Evolutionary conservation across 192 early-diverging fungal genomes (phyloP).

Genomic region (Podila epigama): DNA sequence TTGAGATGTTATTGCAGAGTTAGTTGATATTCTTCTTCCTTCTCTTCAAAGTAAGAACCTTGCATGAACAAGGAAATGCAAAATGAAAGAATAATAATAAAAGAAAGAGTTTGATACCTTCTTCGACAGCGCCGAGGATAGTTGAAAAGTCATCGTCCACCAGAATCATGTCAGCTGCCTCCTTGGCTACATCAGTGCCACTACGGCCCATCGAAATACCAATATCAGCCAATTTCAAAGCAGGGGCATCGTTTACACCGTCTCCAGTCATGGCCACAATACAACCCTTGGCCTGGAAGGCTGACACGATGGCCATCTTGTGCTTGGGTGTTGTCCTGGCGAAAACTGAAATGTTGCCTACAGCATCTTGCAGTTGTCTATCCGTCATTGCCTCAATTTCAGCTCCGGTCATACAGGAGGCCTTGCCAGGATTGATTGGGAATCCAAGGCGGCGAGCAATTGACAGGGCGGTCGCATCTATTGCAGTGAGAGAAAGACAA

Average conservation of each 20-base stretch:
- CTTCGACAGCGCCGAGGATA: slow-evolving; percentile 93
- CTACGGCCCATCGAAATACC: slow-evolving; percentile 97
- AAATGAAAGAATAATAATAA: background rate
- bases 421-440: slow-evolving; percentile 62
- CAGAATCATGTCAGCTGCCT: slow-evolving; percentile 96
- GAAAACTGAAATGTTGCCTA: slow-evolving; percentile 73
- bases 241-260: slow-evolving; percentile 97
- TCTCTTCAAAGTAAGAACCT: too few relatives aligned
- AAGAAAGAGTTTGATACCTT: slow-evolving; percentile 73
- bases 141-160: slow-evolving; percentile 97
- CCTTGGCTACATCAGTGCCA: slow-evolving; percentile 95
- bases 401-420: slow-evolving; percentile 73
- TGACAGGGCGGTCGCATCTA: slow-evolving; percentile 85
- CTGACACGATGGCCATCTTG: slow-evolving; percentile 91
- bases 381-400: slow-evolving; percentile 76
- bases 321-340: slow-evolving; percentile 86
- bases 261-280: slow-evolving; percentile 98
- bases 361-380: slow-evolving; percentile 66
- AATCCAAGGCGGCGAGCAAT: slow-evolving; percentile 92
- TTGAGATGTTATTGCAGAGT: background rate
- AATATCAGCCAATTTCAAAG: slow-evolving; percentile 91
- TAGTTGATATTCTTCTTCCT: background rate
- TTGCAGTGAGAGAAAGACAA: background rate
- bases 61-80: background rate
- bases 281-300: slow-evolving; percentile 84